Conservation (phyloP, 2,329 filamentous ascomycete species). For the Beauveria varroae region DNA sequence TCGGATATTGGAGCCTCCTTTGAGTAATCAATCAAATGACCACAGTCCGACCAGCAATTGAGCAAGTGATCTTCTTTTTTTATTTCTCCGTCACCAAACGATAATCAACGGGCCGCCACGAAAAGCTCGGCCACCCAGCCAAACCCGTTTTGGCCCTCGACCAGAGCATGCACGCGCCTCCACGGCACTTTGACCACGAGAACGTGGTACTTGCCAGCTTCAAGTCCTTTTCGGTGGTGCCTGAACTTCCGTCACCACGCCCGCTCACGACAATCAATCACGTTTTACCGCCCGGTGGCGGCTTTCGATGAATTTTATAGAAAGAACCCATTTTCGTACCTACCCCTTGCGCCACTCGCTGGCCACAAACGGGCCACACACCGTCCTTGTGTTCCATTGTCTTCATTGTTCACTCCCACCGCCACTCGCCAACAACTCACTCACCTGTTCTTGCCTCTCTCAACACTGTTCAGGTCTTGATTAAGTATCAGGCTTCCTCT, state of each 20-base stretch:
- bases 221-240: too few species aligned
- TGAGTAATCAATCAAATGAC: too few species aligned
- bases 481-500: not conserved
- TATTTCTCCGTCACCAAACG: not conserved
- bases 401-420: not conserved
- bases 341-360: not conserved
- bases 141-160: not conserved
- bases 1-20: not conserved
- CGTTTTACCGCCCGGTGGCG: not conserved
- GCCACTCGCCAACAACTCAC: not conserved
- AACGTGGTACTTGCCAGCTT: not conserved
- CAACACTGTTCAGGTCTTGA: not conserved
- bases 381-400: not conserved
- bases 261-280: not conserved
- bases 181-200: not conserved
- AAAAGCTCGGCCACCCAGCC: constrained; percentile 6
- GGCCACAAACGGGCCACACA: not conserved
- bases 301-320: too few species aligned
- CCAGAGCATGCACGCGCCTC: not conserved
- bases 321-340: not conserved
- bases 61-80: too few species aligned
- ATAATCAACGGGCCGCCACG: not conserved
- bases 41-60: not conserved
- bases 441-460: not conserved
- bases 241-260: too few species aligned